A percentile compares a stretch with the other conserved stretches of the same genome.
Conservation (phyloP, 2,329 filamentous ascomycete species). For the Ophiocordyceps sinensis region DNA sequence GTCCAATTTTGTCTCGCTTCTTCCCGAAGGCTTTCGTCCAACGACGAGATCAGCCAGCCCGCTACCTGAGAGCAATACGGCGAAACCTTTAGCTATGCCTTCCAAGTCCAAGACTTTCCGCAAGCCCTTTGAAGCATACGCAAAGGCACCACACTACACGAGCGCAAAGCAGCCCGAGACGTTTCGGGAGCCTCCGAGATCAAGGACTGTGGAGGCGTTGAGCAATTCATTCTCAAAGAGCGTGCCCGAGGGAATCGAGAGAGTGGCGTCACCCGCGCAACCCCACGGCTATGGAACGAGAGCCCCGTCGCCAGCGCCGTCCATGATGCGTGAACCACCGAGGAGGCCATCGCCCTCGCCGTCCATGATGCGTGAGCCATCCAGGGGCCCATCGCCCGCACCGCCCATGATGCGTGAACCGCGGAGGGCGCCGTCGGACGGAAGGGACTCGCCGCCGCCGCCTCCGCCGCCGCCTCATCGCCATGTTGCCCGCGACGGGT, state of each 20-base stretch:
- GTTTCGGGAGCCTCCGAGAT: conserved; percentile 29
- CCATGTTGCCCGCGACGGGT: conserved; percentile 31
- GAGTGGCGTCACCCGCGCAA: conserved; percentile 9
- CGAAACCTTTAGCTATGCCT: conserved; percentile 37
- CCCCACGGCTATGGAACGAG: conserved; percentile 14
- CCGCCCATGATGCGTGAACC: conserved; percentile 7
- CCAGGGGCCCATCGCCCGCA: conserved; percentile 15
- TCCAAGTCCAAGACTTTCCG: conserved; percentile 50
- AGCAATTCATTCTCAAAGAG: conserved; percentile 14
- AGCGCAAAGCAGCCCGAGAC: conserved; percentile 46
- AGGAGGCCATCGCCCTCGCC: conserved; percentile 16
- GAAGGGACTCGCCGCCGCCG: conserved; percentile 53
- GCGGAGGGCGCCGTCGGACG: conserved; percentile 12
- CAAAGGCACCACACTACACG: conserved; percentile 51
- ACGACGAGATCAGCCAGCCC: conserved; percentile 47
- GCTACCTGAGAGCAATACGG: conserved; percentile 39
- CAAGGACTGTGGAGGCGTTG: conserved; percentile 8
- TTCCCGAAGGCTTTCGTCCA: conserved; percentile 75
- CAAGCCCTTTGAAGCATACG: conserved; percentile 53
- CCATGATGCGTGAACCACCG: too few species aligned
- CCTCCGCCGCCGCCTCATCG: conserved; percentile 76
- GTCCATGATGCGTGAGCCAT: conserved; percentile 1
- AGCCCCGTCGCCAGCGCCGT: conserved; percentile 13
- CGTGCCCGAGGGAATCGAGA: conserved; percentile 7
- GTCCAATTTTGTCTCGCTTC: conserved; percentile 89